Evolutionary conservation across 2,329 filamentous ascomycete genomes (phyloP).

Genomic region (Stemphylium beticola): DNA sequence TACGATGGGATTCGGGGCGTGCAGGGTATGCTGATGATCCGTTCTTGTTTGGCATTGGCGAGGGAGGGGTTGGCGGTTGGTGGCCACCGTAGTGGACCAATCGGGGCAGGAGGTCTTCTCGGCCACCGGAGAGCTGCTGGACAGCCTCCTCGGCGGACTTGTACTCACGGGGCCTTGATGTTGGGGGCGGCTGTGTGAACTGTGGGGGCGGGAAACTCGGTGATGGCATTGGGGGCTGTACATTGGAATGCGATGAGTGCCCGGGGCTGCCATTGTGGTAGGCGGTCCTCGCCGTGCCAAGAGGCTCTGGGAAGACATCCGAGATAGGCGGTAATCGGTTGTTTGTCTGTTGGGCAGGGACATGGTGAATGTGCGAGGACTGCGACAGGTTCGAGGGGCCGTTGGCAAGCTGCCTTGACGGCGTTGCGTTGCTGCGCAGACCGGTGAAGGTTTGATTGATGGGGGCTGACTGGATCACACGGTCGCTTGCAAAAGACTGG

Average conservation of each 20-base stretch:
- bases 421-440: slow-evolving; percentile 67
- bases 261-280: slow-evolving; percentile 69
- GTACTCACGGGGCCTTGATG: slow-evolving; percentile 77
- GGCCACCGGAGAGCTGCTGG: slow-evolving; percentile 85
- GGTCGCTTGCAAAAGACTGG: slow-evolving; percentile 88
- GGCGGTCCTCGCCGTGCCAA: slow-evolving; percentile 58
- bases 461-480: slow-evolving; percentile 95
- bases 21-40: slow-evolving; percentile 39
- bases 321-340: slow-evolving; percentile 93
- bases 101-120: slow-evolving; percentile 88
- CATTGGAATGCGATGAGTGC: slow-evolving; percentile 68
- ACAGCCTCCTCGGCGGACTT: slow-evolving; percentile 96
- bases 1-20: slow-evolving; percentile 49
- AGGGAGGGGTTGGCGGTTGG: slow-evolving; percentile 90
- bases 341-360: slow-evolving; percentile 84
- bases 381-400: slow-evolving; percentile 82
- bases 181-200: slow-evolving; percentile 58
- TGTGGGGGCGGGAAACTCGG: slow-evolving; percentile 71
- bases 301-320: slow-evolving; percentile 87
- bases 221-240: slow-evolving; percentile 74
- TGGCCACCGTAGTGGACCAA: slow-evolving; percentile 95
- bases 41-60: slow-evolving; percentile 65
- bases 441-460: slow-evolving; percentile 95
- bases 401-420: slow-evolving; percentile 79
- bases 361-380: slow-evolving; percentile 88